These are phyloP conservation scores for Diplodia intermedia DNA, from an alignment of 2,329 filamentous ascomycete species.

Conservation along the genomic window DNA sequence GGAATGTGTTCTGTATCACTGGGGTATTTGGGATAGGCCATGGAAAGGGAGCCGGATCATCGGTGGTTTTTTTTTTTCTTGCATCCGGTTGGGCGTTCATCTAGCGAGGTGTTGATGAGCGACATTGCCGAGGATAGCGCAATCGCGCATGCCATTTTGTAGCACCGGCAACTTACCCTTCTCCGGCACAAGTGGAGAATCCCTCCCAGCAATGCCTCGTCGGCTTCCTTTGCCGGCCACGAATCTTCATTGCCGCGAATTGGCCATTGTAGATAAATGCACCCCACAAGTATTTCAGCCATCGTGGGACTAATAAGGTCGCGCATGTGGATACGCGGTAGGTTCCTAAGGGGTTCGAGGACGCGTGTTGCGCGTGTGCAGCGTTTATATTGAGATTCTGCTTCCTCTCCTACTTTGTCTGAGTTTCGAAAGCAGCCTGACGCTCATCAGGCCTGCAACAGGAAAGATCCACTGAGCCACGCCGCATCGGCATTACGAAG, in stretches of 20 bases:
- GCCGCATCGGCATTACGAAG: background rate
- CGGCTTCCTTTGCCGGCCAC: conserved; percentile 5
- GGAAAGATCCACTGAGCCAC: background rate
- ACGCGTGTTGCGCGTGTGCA: background rate
- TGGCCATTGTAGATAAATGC: background rate
- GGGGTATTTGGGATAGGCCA: background rate
- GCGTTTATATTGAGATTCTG: background rate
- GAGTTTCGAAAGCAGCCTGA: background rate
- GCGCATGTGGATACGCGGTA: background rate
- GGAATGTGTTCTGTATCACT: background rate
- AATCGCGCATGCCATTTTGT: conserved; percentile 2
- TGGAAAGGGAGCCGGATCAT: background rate
- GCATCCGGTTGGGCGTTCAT: conserved; percentile 26
- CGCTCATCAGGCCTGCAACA: background rate
- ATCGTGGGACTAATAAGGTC: conserved; percentile 1
- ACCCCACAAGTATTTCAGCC: background rate
- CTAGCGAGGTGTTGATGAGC: conserved; percentile 1
- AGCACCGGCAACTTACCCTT: conserved; percentile 3
- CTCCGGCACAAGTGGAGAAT: background rate
- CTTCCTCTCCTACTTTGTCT: background rate
- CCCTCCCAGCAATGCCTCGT: background rate
- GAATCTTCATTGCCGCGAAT: background rate
- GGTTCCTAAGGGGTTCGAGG: background rate
- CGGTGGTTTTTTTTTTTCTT: conserved; percentile 14
- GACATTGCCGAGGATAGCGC: conserved; percentile 14